Evolutionary conservation across 2,329 filamentous ascomycete species (phyloP).

Genomic region (Fusarium sterilihyphosum): DNA sequence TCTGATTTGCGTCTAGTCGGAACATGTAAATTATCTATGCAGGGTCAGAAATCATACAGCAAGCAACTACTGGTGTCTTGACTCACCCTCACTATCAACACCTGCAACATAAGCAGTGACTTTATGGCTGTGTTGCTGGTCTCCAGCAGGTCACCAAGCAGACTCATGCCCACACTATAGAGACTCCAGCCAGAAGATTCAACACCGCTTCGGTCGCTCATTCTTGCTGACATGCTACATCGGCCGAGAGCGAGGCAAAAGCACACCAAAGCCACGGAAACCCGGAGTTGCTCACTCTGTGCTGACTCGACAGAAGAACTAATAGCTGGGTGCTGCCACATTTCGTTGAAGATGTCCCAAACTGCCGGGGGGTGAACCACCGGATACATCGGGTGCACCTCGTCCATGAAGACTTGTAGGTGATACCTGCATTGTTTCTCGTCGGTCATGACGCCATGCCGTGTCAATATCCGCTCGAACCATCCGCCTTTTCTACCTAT

Average conservation of each 20-base stretch:
- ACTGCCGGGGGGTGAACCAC: constrained; percentile 20
- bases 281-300: constrained; percentile 12
- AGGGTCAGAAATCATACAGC: background rate
- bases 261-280: constrained; percentile 27
- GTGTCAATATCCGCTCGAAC: constrained; percentile 14
- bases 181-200: constrained; percentile 31
- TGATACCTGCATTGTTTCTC: constrained; percentile 21
- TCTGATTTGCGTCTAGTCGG: constrained; percentile 29
- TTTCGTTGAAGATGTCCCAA: constrained; percentile 28
- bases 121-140: constrained; percentile 27
- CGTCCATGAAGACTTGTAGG: constrained; percentile 27
- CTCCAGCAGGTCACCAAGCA: constrained; percentile 23
- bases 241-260: constrained; percentile 31
- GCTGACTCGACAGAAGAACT: constrained; percentile 5
- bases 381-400: constrained; percentile 27
- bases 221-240: constrained; percentile 29
- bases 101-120: constrained; percentile 27
- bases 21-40: constrained; percentile 28
- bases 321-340: constrained; percentile 23
- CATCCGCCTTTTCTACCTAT: constrained; percentile 5
- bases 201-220: constrained; percentile 21
- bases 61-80: background rate
- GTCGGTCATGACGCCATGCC: constrained; percentile 17
- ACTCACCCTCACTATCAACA: constrained; percentile 21
- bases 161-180: constrained; percentile 18